Conservation (phyloP, 352 stramenopile species). For the Peronospora farinosa region DNA sequence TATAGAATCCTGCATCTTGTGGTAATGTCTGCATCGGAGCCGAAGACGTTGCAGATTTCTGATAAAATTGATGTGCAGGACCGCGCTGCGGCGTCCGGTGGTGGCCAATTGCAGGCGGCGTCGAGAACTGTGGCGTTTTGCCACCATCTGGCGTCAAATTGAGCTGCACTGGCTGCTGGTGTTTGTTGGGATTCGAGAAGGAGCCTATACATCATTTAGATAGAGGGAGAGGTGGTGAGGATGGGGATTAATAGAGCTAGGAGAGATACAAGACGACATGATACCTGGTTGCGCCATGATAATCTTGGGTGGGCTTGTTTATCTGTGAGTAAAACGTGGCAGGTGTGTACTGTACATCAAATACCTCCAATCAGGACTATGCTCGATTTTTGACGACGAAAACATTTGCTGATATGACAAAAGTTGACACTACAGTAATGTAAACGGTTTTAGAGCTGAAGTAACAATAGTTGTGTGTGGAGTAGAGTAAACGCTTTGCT, state of each 20-base stretch:
- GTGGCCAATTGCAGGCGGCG: slow-evolving; percentile 31
- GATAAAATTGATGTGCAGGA: slow-evolving; percentile 45
- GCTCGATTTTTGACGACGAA: no score
- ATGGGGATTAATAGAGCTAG: not conserved
- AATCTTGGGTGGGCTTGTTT: no score
- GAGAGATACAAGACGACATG: not conserved
- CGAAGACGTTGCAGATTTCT: slow-evolving; percentile 21
- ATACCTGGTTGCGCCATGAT: slow-evolving; percentile 30
- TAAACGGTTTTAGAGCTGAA: no score
- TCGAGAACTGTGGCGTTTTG: slow-evolving; percentile 30
- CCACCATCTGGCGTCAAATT: slow-evolving; percentile 15
- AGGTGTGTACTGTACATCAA: no score
- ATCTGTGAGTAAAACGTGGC: no score
- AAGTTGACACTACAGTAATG: no score
- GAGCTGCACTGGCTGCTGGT: slow-evolving; percentile 34
- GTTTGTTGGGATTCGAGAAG: slow-evolving; percentile 54
- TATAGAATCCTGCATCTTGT: slow-evolving; percentile 32
- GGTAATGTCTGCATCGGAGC: not conserved
- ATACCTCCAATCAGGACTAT: no score
- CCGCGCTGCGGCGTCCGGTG: slow-evolving; percentile 40
- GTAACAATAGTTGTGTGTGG: no score
- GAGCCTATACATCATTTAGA: slow-evolving; percentile 31
- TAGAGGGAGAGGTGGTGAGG: not conserved
- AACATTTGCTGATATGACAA: no score
- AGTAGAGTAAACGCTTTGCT: no score